phyloP scores from a whole-genome alignment of 805 yeast genomes.

The Starmera quercuum region DNA sequence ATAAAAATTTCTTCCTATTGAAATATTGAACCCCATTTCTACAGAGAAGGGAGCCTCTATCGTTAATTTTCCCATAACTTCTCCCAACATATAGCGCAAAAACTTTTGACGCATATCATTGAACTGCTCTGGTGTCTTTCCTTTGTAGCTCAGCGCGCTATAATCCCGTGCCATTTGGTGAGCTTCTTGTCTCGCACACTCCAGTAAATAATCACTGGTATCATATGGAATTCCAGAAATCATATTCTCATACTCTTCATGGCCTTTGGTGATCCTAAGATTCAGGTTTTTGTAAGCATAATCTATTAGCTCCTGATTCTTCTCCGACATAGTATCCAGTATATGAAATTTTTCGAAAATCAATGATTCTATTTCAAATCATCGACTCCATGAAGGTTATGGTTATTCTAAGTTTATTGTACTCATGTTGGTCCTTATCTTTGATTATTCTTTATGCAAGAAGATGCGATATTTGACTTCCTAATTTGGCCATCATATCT shows the following conservation, averaged over 20 bases:
- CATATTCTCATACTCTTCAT: slow-evolving; percentile 46
- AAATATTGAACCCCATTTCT: slow-evolving; percentile 61
- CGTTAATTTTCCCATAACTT: slow-evolving; percentile 28
- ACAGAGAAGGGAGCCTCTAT: slow-evolving; percentile 55
- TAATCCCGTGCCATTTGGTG: slow-evolving; percentile 20
- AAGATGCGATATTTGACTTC: too few relatives aligned
- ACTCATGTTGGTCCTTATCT: too few relatives aligned
- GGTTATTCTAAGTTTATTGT: too few relatives aligned
- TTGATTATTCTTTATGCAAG: too few relatives aligned
- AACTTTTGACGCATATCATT: slow-evolving; percentile 28
- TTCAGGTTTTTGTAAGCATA: slow-evolving; percentile 27
- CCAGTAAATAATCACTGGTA: slow-evolving; percentile 19
- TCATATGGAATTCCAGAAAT: slow-evolving; percentile 43
- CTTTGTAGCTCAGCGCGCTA: slow-evolving; percentile 20
- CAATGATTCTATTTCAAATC: neutral
- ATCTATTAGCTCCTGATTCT: slow-evolving; percentile 26
- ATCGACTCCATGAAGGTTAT: too few relatives aligned
- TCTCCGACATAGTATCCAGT: slow-evolving; percentile 5
- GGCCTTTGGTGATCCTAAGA: slow-evolving; percentile 21
- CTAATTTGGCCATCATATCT: too few relatives aligned
- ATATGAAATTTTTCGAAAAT: neutral
- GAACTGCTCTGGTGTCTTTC: slow-evolving; percentile 19
- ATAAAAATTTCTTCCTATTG: slow-evolving; percentile 50
- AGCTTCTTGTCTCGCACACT: slow-evolving; percentile 18
- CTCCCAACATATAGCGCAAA: slow-evolving; percentile 40